A percentile compares a stretch with the other conserved stretches of the same genome.
These are phyloP conservation scores for Lipomyces yamanashiensis DNA, from an alignment of 805 yeast species.

Conservation along the genomic window DNA sequence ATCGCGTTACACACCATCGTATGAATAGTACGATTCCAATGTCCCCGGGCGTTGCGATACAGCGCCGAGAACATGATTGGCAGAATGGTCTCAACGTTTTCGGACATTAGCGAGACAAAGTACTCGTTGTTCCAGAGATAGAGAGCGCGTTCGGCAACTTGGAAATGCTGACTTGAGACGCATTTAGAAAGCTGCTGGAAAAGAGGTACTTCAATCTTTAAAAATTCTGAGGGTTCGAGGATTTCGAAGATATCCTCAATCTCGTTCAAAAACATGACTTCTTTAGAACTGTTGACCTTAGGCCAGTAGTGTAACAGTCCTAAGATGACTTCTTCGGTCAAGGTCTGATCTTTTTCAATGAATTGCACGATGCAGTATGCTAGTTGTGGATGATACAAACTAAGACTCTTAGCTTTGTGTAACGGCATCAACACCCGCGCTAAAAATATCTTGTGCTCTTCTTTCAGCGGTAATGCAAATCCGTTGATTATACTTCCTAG, in stretches of 20 bases:
- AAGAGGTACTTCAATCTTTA: constrained; percentile 87
- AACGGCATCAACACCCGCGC: constrained; percentile 86
- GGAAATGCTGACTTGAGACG: constrained; percentile 93
- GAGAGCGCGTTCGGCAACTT: constrained; percentile 92
- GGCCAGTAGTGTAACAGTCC: constrained; percentile 96
- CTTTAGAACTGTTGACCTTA: constrained; percentile 90
- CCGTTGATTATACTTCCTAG: constrained; percentile 97
- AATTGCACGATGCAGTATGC: constrained; percentile 97
- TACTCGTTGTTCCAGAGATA: constrained; percentile 95
- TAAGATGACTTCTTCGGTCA: constrained; percentile 96
- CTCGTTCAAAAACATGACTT: constrained; percentile 93
- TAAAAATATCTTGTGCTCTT: constrained; percentile 91
- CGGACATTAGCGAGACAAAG: constrained; percentile 86
- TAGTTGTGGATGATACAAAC: constrained; percentile 92
- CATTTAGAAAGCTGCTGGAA: constrained; percentile 94
- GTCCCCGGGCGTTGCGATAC: constrained; percentile 78
- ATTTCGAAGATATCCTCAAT: constrained; percentile 96
- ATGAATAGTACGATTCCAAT: constrained; percentile 94
- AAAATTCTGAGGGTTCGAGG: constrained; percentile 90
- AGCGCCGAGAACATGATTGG: constrained; percentile 91
- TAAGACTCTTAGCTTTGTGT: constrained; percentile 87
- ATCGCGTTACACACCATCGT: constrained; percentile 88
- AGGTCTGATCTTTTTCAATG: constrained; percentile 86
- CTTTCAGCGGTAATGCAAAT: constrained; percentile 94
- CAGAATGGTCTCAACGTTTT: constrained; percentile 82